These are phyloP conservation scores for Tricholoma matsutake DNA, from an alignment of 768 basidiomycete genomes.

Conservation along the genomic window DNA sequence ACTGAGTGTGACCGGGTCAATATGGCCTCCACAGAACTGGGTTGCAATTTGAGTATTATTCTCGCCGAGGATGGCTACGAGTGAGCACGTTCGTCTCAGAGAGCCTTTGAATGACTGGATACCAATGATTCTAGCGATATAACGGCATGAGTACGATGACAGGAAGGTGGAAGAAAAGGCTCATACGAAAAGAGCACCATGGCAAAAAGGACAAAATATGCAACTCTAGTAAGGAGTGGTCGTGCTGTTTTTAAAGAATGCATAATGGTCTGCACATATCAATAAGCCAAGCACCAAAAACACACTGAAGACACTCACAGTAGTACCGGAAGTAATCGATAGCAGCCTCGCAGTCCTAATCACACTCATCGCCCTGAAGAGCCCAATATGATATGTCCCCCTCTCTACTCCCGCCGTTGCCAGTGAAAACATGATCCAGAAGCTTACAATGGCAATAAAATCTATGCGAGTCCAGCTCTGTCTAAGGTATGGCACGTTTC, in stretches of 20 bases:
- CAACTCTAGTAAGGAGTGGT: constrained; percentile 85
- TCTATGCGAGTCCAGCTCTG: constrained; percentile 94
- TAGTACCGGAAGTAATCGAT: constrained; percentile 88
- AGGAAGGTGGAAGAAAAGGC: background rate
- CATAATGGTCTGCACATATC: constrained; percentile 64
- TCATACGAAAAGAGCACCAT: constrained; percentile 84
- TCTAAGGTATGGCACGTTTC: constrained; percentile 82
- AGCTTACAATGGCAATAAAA: constrained; percentile 77
- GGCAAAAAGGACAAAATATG: constrained; percentile 90
- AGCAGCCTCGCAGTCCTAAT: constrained; percentile 79
- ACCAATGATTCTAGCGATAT: constrained; percentile 71
- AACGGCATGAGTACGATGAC: background rate
- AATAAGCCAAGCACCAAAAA: background rate
- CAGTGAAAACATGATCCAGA: constrained; percentile 82
- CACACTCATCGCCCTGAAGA: constrained; percentile 88
- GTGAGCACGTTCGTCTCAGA: constrained; percentile 59
- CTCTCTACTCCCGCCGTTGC: constrained; percentile 67
- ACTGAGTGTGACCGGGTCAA: constrained; percentile 56
- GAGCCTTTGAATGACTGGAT: constrained; percentile 92
- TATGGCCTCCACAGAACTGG: constrained; percentile 79
- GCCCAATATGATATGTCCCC: constrained; percentile 68
- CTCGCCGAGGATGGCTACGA: constrained; percentile 55
- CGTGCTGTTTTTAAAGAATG: constrained; percentile 87
- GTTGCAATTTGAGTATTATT: constrained; percentile 37
- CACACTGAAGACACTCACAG: constrained; percentile 45